Percentiles rank a stretch among this genome's conserved stretches.
These are phyloP conservation scores for Linderniella brevidens DNA, from an alignment of 257 asterid genomes.

Conservation along the genomic window DNA sequence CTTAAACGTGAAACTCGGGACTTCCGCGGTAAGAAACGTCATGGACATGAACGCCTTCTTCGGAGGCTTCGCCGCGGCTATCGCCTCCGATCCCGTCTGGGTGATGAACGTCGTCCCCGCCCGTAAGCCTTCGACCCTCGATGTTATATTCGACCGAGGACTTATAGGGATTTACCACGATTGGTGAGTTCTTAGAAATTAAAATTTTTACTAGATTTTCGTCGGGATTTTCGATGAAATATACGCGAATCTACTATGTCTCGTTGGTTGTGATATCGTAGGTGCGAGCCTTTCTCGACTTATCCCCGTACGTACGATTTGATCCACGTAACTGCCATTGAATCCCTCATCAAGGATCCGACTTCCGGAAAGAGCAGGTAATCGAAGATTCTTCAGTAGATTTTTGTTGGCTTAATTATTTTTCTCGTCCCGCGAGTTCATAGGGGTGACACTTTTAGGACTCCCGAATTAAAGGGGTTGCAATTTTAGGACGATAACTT, in stretches of 20 bases:
- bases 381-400: not conserved
- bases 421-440: too few species aligned
- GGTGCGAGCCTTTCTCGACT: slow-evolving; percentile 99
- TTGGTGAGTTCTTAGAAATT: slow-evolving; percentile 52
- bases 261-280: slow-evolving; percentile 17
- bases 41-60: slow-evolving; percentile 98
- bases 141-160: slow-evolving; percentile 85
- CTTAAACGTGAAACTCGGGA: slow-evolving; percentile 64
- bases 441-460: too few species aligned
- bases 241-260: too few species aligned
- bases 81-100: slow-evolving; percentile 75
- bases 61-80: slow-evolving; percentile 90
- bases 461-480: too few species aligned
- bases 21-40: slow-evolving; percentile 68
- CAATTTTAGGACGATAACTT: too few species aligned
- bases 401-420: too few species aligned
- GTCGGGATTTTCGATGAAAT: too few species aligned
- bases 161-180: slow-evolving; percentile 87
- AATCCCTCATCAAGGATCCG: slow-evolving; percentile 56
- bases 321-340: slow-evolving; percentile 67
- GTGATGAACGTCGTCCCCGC: slow-evolving; percentile 95
- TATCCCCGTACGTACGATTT: slow-evolving; percentile 95
- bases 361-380: slow-evolving; percentile 67
- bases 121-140: slow-evolving; percentile 56
- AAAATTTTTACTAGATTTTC: too few species aligned